Percentiles rank a stretch among this genome's conserved stretches.
phyloP scores from a whole-genome alignment of 75 land plant species.

The Adiantum capillusveneris region DNA sequence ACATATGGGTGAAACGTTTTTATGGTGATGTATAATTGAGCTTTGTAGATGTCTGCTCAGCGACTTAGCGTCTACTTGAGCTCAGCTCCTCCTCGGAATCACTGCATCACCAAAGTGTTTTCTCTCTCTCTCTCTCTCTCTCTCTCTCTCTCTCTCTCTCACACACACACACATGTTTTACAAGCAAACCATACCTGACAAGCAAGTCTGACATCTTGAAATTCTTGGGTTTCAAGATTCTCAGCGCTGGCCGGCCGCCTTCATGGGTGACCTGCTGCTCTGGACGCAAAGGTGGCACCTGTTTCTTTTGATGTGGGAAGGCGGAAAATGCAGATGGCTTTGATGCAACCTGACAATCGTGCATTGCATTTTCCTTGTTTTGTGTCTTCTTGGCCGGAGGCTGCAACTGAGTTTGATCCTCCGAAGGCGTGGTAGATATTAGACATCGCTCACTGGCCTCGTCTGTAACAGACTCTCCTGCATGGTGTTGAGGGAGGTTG shows the following conservation, averaged over 20 bases:
- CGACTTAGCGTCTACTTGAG: too few relatives aligned
- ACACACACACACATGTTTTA: too few relatives aligned
- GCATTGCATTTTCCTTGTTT: not conserved
- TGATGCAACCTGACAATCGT: not conserved
- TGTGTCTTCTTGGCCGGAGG: too few relatives aligned
- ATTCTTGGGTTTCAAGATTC: slow-evolving; percentile 2
- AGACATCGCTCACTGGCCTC: not conserved
- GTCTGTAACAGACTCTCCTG: not conserved
- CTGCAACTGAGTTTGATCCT: not conserved
- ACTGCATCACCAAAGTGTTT: too few relatives aligned
- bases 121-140: too few relatives aligned
- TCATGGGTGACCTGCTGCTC: not conserved
- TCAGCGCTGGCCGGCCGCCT: not conserved
- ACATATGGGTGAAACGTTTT: too few relatives aligned
- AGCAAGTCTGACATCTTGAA: slow-evolving; percentile 1
- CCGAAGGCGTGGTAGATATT: not conserved
- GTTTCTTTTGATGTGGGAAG: not conserved
- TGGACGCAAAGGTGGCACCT: not conserved
- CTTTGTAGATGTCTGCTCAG: too few relatives aligned
- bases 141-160: too few relatives aligned
- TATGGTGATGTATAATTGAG: too few relatives aligned
- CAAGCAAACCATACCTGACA: not conserved
- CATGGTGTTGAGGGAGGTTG: not conserved
- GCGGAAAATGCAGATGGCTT: not conserved
- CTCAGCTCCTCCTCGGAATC: too few relatives aligned